Evolutionary conservation across 257 asterid species (phyloP), one percentile per base, ranked within the genome.

Genomic region (Solanum megistacrolobum): DNA sequence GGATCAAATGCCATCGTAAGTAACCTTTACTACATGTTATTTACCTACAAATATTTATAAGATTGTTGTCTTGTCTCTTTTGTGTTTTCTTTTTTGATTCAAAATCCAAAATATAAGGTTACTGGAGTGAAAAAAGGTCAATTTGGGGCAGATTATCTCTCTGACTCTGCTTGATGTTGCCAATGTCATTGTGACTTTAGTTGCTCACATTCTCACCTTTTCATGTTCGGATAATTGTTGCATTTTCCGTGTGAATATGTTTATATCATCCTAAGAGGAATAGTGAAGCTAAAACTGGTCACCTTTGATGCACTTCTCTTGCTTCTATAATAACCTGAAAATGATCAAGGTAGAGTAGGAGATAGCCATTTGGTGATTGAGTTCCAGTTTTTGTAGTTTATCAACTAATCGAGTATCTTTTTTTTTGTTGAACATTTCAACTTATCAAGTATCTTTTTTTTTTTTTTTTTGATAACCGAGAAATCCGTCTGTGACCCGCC

Each of bases 1-100:
- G 95, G 92, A 48, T 93, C 93, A 86, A 93, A 90, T 91, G 87
- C 93, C 74, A 86, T 78, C 12, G 98, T 94, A 87, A 93, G 95
- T 92, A 34, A 48, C 46, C 18, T 78, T 74, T 52, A 21, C 27
- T 83, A 74, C 31, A 12, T 27, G 60, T 76, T 65, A 31, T 86
- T 81, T 62, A n/a, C 39, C 85, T 25, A 21, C 31, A 20, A 36
- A 20, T 58, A 43, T 38, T 84, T 39, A 11, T 46, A 35, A 66
- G 87, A 36, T 9, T 32, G 52, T 27, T 43, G 20, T 86, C 27
- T 46, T 60, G 58, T 36, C 35, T 71, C 21, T 16, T 86, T 12
- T 78, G 13, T 74, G 36, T 83, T 81, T 41, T 66, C 68, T 87
- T 36, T 71, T 86, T 29, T 79, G 60, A 23, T 32, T 81, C 29